Conservation (phyloP, 2,329 filamentous ascomycete species). For the Claviceps sp. region DNA sequence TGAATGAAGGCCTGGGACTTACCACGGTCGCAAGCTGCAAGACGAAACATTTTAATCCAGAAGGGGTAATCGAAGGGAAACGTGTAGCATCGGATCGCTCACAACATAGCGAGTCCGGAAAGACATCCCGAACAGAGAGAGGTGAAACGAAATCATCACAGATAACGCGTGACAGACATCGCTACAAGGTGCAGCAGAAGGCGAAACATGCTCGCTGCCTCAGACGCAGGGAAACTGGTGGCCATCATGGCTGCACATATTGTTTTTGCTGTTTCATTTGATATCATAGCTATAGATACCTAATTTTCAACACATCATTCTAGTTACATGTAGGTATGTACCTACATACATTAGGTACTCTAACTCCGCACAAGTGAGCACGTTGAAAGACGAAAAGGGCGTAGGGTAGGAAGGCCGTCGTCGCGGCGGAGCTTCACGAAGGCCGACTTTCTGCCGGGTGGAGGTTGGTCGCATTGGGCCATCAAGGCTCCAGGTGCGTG, state of each 20-base stretch:
- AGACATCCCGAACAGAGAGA: neutral
- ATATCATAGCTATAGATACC: too few species aligned
- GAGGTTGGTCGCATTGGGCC: constrained; percentile 3
- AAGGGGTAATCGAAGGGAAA: neutral
- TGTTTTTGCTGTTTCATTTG: too few species aligned
- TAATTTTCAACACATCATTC: too few species aligned
- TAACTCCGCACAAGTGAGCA: too few species aligned
- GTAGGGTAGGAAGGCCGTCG: too few species aligned
- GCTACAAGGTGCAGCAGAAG: too few species aligned
- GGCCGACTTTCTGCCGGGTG: constrained; percentile 21
- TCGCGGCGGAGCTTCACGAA: neutral
- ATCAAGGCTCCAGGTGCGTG: constrained; percentile 25
- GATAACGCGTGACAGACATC: neutral
- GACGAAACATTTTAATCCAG: neutral
- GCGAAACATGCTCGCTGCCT: too few species aligned
- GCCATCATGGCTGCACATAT: too few species aligned
- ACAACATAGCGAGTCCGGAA: neutral
- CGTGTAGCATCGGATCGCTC: neutral
- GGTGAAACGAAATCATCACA: neutral
- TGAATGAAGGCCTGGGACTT: neutral
- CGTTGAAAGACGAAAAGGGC: too few species aligned
- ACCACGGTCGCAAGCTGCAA: neutral
- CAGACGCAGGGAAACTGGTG: too few species aligned
- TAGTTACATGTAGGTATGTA: too few species aligned
- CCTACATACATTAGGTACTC: too few species aligned